phyloP scores from a whole-genome alignment of 2,329 filamentous ascomycete species.

The Xylaria arbuscula region DNA sequence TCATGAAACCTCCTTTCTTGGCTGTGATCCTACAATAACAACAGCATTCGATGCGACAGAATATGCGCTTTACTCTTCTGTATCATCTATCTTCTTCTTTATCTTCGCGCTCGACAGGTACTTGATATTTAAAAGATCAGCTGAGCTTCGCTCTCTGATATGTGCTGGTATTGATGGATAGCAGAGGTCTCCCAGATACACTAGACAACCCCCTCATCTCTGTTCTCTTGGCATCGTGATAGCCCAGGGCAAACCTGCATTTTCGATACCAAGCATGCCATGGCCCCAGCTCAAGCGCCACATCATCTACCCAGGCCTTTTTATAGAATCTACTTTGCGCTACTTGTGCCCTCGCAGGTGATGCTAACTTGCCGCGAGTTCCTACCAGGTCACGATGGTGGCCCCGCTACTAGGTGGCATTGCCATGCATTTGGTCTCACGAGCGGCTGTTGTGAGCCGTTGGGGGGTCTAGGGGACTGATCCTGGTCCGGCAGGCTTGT shows the following conservation, averaged over 20 bases:
- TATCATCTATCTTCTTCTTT: not conserved
- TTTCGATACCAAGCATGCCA: slow-evolving; percentile 5
- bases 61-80: not conserved
- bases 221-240: not conserved
- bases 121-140: not conserved
- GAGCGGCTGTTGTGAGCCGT: not conserved
- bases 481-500: not conserved
- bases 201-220: not conserved
- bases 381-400: not conserved
- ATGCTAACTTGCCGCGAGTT: not conserved
- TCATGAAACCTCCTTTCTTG: not conserved
- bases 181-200: no score
- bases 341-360: not conserved
- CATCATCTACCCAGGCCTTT: slow-evolving; percentile 33
- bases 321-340: slow-evolving; percentile 22
- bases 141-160: not conserved
- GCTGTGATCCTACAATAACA: no score
- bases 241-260: not conserved
- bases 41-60: not conserved
- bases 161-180: not conserved
- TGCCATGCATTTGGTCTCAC: not conserved
- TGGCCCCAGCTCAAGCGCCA: slow-evolving; percentile 29
- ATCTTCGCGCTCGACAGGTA: not conserved
- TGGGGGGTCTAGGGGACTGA: not conserved
- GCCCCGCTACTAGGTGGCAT: not conserved